Base-by-base conservation (phyloP, 305 asterid species). In the Ilex paraguariensis region DNA sequence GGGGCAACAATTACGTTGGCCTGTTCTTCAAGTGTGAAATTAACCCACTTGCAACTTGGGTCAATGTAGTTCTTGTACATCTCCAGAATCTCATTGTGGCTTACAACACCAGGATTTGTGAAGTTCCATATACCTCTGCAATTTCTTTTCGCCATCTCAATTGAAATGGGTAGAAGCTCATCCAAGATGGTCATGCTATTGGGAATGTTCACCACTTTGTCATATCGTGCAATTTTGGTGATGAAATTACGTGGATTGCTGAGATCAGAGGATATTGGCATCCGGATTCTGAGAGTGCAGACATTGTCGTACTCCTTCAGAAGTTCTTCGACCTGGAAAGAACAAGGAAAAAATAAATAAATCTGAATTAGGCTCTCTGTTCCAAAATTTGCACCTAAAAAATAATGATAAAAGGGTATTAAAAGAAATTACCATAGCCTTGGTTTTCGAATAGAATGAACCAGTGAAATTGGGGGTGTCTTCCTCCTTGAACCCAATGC, bases 201-300 rank as follows among this genome's bases (percentile, higher is more conserved):
- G 6, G 80, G 80, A 11, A 75, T 75, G 56, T 75, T 70, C 10
- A 75, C 80, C 44, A 75, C 80, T 40, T 75, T 75, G 50, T 59
- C 49, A 56, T 75, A 74, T 8, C 65, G 59, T 1, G 70, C 12
- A 15, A 75, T 70, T 59, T 75, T 75, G 12, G 76, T 70, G 3
- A 75, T 75, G 70, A 75, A 75, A 59, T 70, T 75, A 53, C 71
- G 59, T 0, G 73, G 76, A 57, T 70, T 75, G 64, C 13, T 50
- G 10, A 75, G 73, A 14, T 75, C 76, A 0, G 76, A 70, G 28
- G 28, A 21, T 21, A 21, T 21, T 21, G 28, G 28, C 28, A 21
- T 21, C 28, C 28, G 28, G 28, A 70, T 73, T 48, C 80, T 31
- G 28, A 63, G 80, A 14, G 76, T 75, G 66, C 76, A 75, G 0